Evolutionary conservation across 257 asterid genomes (phyloP).

Genomic region (Jacaranda mimosifolia): DNA sequence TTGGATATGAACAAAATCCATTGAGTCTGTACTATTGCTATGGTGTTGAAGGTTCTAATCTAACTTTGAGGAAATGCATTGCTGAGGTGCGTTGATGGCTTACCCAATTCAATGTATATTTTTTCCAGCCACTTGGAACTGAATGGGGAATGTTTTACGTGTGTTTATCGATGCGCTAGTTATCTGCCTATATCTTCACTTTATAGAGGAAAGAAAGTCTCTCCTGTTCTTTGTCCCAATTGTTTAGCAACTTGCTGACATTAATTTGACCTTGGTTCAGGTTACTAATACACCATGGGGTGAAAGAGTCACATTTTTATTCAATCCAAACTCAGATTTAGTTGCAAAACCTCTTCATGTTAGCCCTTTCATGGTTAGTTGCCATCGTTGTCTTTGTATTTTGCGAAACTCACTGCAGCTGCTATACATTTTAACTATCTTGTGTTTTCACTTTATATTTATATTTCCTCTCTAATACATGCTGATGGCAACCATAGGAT

Average conservation of each 20-base stretch:
- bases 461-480: slow-evolving; percentile 6
- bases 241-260: slow-evolving; percentile 14
- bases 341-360: slow-evolving; percentile 98
- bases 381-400: slow-evolving; percentile 21
- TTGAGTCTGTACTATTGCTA: slow-evolving; percentile 91
- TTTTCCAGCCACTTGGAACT: background rate
- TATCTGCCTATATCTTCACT: background rate
- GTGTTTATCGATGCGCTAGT: background rate
- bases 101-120: slow-evolving; percentile 1
- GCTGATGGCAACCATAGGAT: slow-evolving; percentile 60
- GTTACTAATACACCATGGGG: slow-evolving; percentile 99
- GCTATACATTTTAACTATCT: background rate
- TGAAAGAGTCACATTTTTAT: slow-evolving; percentile 84
- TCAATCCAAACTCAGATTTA: slow-evolving; percentile 80
- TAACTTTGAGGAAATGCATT: slow-evolving; percentile 75
- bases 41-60: slow-evolving; percentile 65
- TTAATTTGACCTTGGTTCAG: slow-evolving; percentile 52
- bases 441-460: background rate
- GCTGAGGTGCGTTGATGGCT: slow-evolving; percentile 75
- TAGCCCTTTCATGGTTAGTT: slow-evolving; percentile 94
- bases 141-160: background rate
- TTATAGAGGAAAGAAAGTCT: background rate
- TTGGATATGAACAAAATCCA: slow-evolving; percentile 95
- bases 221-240: background rate
- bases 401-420: slow-evolving; percentile 18